Evolutionary conservation across 257 asterid genomes (phyloP).

Genomic region (Nicotiana attenuata): DNA sequence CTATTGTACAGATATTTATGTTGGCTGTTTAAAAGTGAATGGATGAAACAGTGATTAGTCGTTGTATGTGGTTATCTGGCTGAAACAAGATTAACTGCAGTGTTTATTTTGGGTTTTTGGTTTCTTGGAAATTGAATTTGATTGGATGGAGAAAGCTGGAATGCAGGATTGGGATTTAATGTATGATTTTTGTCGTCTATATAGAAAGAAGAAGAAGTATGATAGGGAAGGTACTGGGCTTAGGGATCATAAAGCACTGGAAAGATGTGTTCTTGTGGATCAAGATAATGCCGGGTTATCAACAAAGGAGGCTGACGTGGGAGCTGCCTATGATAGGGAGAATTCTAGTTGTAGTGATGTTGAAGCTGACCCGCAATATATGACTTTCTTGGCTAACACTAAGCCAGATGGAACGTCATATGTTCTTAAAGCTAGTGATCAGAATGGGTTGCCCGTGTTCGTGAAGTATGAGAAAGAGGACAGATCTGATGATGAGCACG

Average conservation of each 20-base stretch:
- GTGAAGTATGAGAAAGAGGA: conserved; percentile 19
- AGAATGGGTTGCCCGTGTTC: conserved; percentile 5
- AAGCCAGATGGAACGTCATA: conserved; percentile 12
- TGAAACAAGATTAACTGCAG: neutral
- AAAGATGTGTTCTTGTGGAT: neutral
- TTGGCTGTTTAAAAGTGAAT: neutral
- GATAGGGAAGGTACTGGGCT: neutral
- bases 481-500: neutral
- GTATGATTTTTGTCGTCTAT: neutral
- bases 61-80: neutral
- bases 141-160: neutral
- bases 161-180: neutral
- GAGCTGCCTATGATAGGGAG: neutral
- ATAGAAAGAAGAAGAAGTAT: neutral
- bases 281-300: neutral
- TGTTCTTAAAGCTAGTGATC: conserved; percentile 11
- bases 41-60: neutral
- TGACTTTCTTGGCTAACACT: conserved; percentile 9
- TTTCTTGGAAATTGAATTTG: neutral
- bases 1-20: neutral
- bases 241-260: neutral
- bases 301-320: neutral
- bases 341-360: neutral
- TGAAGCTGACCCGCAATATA: conserved; percentile 20
- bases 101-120: neutral